phyloP scores from a whole-genome alignment of 192 early-diverging fungal species.

The Coemansia nantahalensis region DNA sequence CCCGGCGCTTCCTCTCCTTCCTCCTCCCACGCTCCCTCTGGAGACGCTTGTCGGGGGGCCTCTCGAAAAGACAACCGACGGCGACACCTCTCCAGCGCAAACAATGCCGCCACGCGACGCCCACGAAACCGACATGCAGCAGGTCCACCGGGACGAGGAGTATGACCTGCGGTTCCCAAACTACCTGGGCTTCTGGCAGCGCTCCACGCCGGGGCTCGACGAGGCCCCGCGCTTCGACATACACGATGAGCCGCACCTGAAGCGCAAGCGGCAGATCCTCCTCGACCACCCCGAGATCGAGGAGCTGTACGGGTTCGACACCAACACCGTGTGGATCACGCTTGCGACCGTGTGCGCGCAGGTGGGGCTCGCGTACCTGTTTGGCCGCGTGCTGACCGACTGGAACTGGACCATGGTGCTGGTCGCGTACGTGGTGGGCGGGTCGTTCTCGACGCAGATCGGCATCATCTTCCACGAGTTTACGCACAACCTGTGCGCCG shows the following conservation, averaged over 20 bases:
- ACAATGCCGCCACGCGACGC: constrained; percentile 39
- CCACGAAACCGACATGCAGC: constrained; percentile 22
- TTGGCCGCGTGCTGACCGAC: constrained; percentile 63
- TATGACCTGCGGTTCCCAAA: constrained; percentile 71
- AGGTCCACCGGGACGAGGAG: constrained; percentile 45
- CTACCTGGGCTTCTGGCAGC: constrained; percentile 80
- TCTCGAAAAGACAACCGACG: no score
- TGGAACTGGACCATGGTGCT: constrained; percentile 65
- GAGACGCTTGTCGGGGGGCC: no score
- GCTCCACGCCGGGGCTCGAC: constrained; percentile 70
- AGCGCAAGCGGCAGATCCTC: constrained; percentile 86
- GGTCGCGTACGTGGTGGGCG: constrained; percentile 77
- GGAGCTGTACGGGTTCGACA: constrained; percentile 80
- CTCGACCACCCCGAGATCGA: constrained; percentile 85
- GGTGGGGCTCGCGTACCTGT: constrained; percentile 74
- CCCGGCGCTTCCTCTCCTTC: no score
- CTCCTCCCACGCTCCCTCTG: no score
- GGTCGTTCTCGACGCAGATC: constrained; percentile 73
- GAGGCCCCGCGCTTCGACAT: constrained; percentile 78
- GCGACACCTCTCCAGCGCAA: neutral
- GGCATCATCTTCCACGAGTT: constrained; percentile 93
- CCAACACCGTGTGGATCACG: constrained; percentile 73
- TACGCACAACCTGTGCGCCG: constrained; percentile 79
- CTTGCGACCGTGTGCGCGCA: constrained; percentile 65
- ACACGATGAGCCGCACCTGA: constrained; percentile 93